Percentiles rank a stretch among this genome's conserved stretches.
Evolutionary conservation across 169 alveolate genomes (phyloP).

Genomic region (Plasmodium knowlesi): DNA sequence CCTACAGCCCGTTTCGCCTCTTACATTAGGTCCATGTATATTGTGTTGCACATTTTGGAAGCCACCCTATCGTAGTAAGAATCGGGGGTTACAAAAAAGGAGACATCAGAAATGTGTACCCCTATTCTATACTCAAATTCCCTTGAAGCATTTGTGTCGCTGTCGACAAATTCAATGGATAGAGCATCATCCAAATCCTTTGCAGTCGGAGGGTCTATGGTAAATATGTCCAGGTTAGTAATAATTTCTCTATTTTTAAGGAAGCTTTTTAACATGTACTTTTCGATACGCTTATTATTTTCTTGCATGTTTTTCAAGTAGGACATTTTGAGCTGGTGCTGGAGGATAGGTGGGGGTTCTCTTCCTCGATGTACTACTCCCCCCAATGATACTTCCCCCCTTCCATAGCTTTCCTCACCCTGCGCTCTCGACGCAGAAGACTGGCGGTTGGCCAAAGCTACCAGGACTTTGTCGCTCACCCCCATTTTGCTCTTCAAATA

Average conservation of each 20-base stretch:
- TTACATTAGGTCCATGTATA: conserved; percentile 92
- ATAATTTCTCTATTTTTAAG: conserved; percentile 44
- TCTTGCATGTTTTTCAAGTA: conserved; percentile 12
- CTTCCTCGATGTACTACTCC: neutral
- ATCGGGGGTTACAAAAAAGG: conserved; percentile 94
- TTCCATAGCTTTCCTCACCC: neutral
- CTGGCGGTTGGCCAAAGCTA: conserved; percentile 19
- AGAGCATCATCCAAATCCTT: conserved; percentile 99
- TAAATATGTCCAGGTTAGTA: conserved; percentile 77
- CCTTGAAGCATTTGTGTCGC: conserved; percentile 80
- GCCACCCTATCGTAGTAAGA: conserved; percentile 96
- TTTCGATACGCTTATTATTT: conserved; percentile 15
- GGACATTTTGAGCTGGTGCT: conserved; percentile 19
- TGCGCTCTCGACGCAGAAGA: neutral
- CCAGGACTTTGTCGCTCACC: conserved; percentile 10
- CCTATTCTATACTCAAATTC: conserved; percentile 90
- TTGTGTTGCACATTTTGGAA: conserved; percentile 92
- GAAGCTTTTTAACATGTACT: conserved; percentile 50
- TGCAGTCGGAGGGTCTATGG: conserved; percentile 98
- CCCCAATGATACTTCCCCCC: neutral
- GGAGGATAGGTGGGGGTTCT: neutral
- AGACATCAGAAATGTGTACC: conserved; percentile 98
- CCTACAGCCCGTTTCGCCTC: neutral
- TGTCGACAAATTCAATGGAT: conserved; percentile 87
- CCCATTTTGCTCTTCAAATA: conserved; percentile 18